Conservation (phyloP, 768 basidiomycete species). For the Rhodotorula babjevae region DNA sequence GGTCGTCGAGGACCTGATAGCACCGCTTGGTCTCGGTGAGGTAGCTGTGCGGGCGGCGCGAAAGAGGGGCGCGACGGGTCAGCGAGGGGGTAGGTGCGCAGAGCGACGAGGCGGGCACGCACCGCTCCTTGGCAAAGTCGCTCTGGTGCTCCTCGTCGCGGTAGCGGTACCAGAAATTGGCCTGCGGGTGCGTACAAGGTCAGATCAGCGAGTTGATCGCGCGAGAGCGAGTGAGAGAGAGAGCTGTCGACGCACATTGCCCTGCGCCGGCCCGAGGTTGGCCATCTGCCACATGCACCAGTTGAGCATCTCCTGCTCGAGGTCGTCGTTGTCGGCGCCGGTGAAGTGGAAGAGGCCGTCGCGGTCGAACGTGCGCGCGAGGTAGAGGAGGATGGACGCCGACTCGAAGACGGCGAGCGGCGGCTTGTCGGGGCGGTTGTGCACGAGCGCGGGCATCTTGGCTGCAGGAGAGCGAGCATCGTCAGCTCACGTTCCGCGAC, state of each 20-base stretch:
- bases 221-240: too few species aligned
- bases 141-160: not conserved
- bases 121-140: not conserved
- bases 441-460: conserved; percentile 30
- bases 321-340: conserved; percentile 14
- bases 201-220: too few species aligned
- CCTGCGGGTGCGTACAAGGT: not conserved
- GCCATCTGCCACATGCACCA: conserved; percentile 19
- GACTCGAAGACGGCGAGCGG: conserved; percentile 11
- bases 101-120: not conserved
- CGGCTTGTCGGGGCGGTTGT: conserved; percentile 13
- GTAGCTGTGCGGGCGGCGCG: not conserved
- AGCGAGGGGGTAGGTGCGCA: too few species aligned
- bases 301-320: conserved; percentile 13
- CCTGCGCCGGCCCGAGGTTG: conserved; percentile 19
- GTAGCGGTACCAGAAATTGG: conserved; percentile 7
- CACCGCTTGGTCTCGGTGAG: conserved; percentile 10
- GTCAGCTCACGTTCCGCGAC: too few species aligned
- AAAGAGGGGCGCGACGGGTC: too few species aligned
- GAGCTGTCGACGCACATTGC: not conserved
- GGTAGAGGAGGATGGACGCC: conserved; percentile 24
- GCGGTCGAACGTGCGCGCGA: conserved; percentile 20
- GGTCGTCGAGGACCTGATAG: conserved; percentile 19
- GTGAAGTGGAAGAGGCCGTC: conserved; percentile 1
- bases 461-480: not conserved